Evolutionary conservation across 169 alveolate species (phyloP).

Genomic region (Eimeria brunetti): DNA sequence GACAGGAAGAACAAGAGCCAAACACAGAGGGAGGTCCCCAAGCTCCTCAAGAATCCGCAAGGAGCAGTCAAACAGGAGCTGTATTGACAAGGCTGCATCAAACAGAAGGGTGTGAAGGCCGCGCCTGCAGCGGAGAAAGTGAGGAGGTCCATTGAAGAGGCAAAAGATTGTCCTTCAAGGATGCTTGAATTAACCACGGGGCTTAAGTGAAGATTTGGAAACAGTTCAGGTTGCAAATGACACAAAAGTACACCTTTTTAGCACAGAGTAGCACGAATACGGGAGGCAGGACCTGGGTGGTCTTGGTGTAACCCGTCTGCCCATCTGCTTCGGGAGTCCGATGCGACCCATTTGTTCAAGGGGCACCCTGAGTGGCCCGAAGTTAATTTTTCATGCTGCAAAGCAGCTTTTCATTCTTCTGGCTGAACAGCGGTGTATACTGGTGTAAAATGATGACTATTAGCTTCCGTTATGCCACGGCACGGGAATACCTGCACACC

Average conservation of each 20-base stretch:
- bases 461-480: neutral
- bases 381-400: constrained; percentile 32
- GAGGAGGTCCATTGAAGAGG: constrained; percentile 23
- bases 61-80: constrained; percentile 47
- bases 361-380: neutral
- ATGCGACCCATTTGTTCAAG: neutral
- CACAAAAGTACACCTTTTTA: neutral
- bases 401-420: neutral
- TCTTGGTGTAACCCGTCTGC: neutral
- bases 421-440: neutral
- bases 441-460: neutral
- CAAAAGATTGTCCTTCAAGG: neutral
- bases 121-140: constrained; percentile 33
- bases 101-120: neutral
- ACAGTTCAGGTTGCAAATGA: neutral
- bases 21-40: neutral
- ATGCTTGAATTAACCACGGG: neutral
- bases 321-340: constrained; percentile 4
- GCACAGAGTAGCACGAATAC: neutral
- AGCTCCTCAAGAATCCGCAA: neutral
- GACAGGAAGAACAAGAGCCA: neutral
- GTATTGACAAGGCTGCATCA: constrained; percentile 27
- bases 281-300: neutral
- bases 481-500: neutral
- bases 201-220: neutral